These are phyloP conservation scores for Paulownia fortunei DNA, from an alignment of 257 asterid genomes.

Conservation along the genomic window DNA sequence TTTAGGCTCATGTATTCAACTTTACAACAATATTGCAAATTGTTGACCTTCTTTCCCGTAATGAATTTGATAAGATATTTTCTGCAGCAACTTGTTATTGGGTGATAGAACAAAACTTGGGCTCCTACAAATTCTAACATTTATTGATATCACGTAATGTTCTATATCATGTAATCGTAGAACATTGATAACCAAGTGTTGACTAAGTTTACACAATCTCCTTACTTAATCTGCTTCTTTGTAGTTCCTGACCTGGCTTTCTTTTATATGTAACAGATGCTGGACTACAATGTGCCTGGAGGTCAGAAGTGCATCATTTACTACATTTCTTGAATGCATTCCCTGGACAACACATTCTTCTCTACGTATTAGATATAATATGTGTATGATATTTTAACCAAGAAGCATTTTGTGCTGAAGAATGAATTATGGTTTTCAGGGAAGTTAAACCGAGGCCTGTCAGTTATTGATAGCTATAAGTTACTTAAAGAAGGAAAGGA, in stretches of 20 bases:
- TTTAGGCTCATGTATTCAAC: conserved; percentile 16
- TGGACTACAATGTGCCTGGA: conserved; percentile 98
- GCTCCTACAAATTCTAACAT: background rate
- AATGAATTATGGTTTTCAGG: conserved; percentile 53
- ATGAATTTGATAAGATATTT: background rate
- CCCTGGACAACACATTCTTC: conserved; percentile 8
- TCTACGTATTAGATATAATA: conserved; percentile 3
- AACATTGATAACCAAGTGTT: background rate
- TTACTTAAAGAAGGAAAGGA: conserved; percentile 81
- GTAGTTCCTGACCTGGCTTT: conserved; percentile 35
- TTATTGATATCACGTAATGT: background rate
- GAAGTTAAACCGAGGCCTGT: conserved; percentile 90
- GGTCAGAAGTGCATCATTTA: conserved; percentile 50
- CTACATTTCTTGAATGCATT: conserved; percentile 8
- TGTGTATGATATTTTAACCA: background rate
- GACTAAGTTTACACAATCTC: background rate
- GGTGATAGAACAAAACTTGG: background rate
- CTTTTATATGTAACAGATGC: conserved; percentile 67
- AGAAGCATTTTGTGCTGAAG: conserved; percentile 19
- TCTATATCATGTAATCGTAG: background rate
- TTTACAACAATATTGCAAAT: background rate
- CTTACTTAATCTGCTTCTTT: conserved; percentile 9
- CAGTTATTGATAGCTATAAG: conserved; percentile 91
- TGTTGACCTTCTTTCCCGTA: background rate
- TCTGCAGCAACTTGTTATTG: background rate